Conservation (phyloP, 1,284 basidiomycete species). For the Boletus albobrunnescens region DNA sequence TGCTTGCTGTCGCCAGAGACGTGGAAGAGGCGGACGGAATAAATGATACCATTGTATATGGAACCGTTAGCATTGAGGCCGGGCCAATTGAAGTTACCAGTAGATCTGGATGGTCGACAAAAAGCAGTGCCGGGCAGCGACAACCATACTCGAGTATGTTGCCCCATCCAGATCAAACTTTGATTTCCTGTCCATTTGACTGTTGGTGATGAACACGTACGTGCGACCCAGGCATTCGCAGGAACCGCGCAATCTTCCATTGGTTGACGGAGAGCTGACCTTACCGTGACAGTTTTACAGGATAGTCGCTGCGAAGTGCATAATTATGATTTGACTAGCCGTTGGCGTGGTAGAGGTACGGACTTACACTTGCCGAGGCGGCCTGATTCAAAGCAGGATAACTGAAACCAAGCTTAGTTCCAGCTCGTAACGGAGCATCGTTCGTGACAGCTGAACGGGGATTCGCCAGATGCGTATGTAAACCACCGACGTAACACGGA, state of each 20-base stretch:
- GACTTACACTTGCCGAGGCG: constrained; percentile 43
- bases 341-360: background rate
- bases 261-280: constrained; percentile 56
- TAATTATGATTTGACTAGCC: background rate
- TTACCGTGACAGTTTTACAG: constrained; percentile 46
- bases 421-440: constrained; percentile 44
- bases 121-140: constrained; percentile 69
- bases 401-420: constrained; percentile 60
- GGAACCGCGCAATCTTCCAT: constrained; percentile 62
- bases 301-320: constrained; percentile 43
- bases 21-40: constrained; percentile 35
- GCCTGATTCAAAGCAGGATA: constrained; percentile 57
- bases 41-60: constrained; percentile 2
- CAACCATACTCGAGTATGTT: constrained; percentile 37
- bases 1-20: constrained; percentile 39
- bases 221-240: constrained; percentile 62
- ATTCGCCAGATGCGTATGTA: constrained; percentile 43
- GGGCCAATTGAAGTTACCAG: constrained; percentile 46
- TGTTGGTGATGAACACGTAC: constrained; percentile 65
- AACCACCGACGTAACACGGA: background rate
- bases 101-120: constrained; percentile 53
- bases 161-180: constrained; percentile 6
- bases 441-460: constrained; percentile 47
- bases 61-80: constrained; percentile 1
- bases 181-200: constrained; percentile 40